These are phyloP conservation scores for Penicilliopsis zonata DNA, from an alignment of 495 filamentous ascomycete genomes.

Conservation along the genomic window DNA sequence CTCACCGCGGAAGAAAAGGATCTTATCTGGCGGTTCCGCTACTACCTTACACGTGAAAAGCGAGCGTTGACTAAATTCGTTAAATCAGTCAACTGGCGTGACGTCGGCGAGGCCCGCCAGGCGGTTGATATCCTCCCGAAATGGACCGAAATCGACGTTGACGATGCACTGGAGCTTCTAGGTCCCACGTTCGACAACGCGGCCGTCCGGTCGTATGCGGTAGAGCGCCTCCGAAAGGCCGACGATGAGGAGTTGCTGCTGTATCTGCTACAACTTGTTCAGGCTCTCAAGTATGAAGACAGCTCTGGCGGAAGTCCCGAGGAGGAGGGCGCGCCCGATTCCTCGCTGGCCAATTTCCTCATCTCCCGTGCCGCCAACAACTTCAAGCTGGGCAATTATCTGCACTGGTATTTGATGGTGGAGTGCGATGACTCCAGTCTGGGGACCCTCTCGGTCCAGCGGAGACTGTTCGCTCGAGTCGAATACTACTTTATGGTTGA, in stretches of 20 bases:
- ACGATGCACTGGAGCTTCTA: conserved; percentile 89
- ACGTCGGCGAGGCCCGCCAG: conserved; percentile 73
- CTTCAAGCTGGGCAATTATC: conserved; percentile 81
- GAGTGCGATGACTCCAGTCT: conserved; percentile 78
- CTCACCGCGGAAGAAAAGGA: conserved; percentile 87
- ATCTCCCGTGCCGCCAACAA: conserved; percentile 76
- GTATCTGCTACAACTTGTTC: conserved; percentile 90
- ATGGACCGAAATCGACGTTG: conserved; percentile 96
- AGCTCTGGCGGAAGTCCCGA: conserved; percentile 45
- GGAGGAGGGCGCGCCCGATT: conserved; percentile 60
- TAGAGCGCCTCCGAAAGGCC: conserved; percentile 79
- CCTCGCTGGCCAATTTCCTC: conserved; percentile 81
- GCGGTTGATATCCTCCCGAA: conserved; percentile 81
- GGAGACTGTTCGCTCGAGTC: conserved; percentile 77
- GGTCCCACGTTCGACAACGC: conserved; percentile 85
- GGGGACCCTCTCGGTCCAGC: conserved; percentile 57
- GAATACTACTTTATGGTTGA: conserved; percentile 94
- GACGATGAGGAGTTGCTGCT: conserved; percentile 89
- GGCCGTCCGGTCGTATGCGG: conserved; percentile 81
- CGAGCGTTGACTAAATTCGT: conserved; percentile 93
- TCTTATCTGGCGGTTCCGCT: conserved; percentile 90
- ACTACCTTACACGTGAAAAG: conserved; percentile 87
- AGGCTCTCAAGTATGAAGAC: conserved; percentile 92
- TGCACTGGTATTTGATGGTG: conserved; percentile 98
- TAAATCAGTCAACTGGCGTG: conserved; percentile 90